A percentile compares a stretch with the other conserved stretches of the same genome.
Evolutionary conservation across 495 filamentous ascomycete genomes (phyloP).

Genomic region (Apodospora peruviana): DNA sequence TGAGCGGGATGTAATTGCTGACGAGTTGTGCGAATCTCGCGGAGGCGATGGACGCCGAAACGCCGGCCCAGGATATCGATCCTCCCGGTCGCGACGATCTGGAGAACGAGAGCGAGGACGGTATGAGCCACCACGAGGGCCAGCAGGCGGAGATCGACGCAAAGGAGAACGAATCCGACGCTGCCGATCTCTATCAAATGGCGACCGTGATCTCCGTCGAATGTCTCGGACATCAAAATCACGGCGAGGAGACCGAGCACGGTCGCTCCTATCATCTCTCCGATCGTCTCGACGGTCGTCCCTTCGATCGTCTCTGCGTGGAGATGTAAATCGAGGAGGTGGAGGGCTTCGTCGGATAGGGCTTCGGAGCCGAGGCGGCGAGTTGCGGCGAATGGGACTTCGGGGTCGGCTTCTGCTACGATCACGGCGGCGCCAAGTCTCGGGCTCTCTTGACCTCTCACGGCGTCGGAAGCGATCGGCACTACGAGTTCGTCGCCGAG

Average conservation of each 20-base stretch:
- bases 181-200: slow-evolving; percentile 37
- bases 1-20: slow-evolving; percentile 38
- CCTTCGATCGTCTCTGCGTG: slow-evolving; percentile 38
- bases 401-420: slow-evolving; percentile 38
- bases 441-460: slow-evolving; percentile 31
- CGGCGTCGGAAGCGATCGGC: slow-evolving; percentile 29
- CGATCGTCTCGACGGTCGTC: slow-evolving; percentile 22
- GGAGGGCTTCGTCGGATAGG: slow-evolving; percentile 18
- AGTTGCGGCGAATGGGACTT: slow-evolving; percentile 30
- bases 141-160: slow-evolving; percentile 31
- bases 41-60: slow-evolving; percentile 34
- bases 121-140: slow-evolving; percentile 28
- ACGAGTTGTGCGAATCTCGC: slow-evolving; percentile 37
- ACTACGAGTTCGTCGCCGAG: slow-evolving; percentile 29
- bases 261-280: slow-evolving; percentile 26
- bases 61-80: slow-evolving; percentile 30
- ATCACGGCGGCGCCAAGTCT: slow-evolving; percentile 25
- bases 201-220: slow-evolving; percentile 40
- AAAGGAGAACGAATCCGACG: slow-evolving; percentile 32
- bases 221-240: slow-evolving; percentile 21
- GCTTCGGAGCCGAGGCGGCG: slow-evolving; percentile 27
- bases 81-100: slow-evolving; percentile 41
- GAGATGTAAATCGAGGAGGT: slow-evolving; percentile 33
- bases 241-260: slow-evolving; percentile 22
- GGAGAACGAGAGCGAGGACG: slow-evolving; percentile 38